phyloP scores from a whole-genome alignment of 768 basidiomycete genomes.

The Tylopilus vinaceipallidus region DNA sequence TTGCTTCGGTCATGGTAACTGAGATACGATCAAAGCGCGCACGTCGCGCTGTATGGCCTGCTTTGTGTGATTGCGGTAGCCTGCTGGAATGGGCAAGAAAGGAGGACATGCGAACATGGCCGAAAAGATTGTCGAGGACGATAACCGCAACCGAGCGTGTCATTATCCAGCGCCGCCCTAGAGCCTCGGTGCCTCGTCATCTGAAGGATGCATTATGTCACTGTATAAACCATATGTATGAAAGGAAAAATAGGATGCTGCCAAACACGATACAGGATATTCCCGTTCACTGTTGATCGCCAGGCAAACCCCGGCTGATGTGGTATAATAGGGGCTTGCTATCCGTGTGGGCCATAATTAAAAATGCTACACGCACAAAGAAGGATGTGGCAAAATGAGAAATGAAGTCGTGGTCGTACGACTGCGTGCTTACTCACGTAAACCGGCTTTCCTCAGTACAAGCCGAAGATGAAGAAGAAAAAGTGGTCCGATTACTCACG shows the following conservation, averaged over 20 bases:
- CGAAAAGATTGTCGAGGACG: slow-evolving; percentile 5
- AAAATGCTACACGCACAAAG: not conserved
- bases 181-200: not conserved
- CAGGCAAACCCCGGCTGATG: not conserved
- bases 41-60: too few species aligned
- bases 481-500: not conserved
- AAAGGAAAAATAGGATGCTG: not conserved
- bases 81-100: too few species aligned
- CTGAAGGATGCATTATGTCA: not conserved
- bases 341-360: not conserved
- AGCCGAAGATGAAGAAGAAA: not conserved
- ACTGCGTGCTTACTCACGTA: slow-evolving; percentile 2
- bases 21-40: slow-evolving; percentile 1
- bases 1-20: not conserved
- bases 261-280: not conserved
- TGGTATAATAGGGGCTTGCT: slow-evolving; percentile 2
- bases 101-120: too few species aligned
- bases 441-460: not conserved
- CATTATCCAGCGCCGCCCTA: slow-evolving; percentile 1
- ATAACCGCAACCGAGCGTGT: not conserved
- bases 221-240: too few species aligned
- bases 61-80: too few species aligned
- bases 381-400: not conserved
- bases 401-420: slow-evolving; percentile 6
- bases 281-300: slow-evolving; percentile 5